These are phyloP conservation scores for Fusarium lyarnte DNA, from an alignment of 2,329 filamentous ascomycete species.

Conservation along the genomic window DNA sequence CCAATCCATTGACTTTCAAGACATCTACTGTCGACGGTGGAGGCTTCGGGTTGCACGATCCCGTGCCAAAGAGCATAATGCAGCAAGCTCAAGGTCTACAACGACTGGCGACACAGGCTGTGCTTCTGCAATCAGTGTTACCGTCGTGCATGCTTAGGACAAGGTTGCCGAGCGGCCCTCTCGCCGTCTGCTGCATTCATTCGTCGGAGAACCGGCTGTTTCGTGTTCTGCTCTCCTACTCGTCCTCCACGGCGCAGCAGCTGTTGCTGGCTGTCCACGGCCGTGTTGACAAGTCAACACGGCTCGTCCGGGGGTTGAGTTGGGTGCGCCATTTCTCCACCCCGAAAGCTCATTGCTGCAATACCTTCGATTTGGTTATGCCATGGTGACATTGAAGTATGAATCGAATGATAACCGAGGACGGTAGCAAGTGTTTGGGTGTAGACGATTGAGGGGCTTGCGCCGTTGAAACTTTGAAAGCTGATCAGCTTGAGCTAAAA, in stretches of 20 bases:
- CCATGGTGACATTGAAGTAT: slow-evolving; percentile 7
- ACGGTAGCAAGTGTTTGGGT: background rate
- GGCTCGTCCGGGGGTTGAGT: slow-evolving; percentile 26
- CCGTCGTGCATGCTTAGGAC: slow-evolving; percentile 33
- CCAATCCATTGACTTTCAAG: slow-evolving; percentile 21
- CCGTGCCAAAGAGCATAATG: slow-evolving; percentile 25
- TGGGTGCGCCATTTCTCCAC: slow-evolving; percentile 43
- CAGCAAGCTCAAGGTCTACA: slow-evolving; percentile 17
- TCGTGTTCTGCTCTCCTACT: slow-evolving; percentile 29
- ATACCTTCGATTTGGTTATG: slow-evolving; percentile 28
- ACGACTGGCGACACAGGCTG: slow-evolving; percentile 28
- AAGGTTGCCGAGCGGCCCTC: slow-evolving; percentile 31
- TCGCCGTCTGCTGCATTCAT: slow-evolving; percentile 17
- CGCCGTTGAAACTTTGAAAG: slow-evolving; percentile 33
- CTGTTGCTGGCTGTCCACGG: slow-evolving; percentile 32
- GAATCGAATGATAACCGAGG: background rate
- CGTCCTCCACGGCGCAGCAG: slow-evolving; percentile 15
- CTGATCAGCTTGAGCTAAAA: slow-evolving; percentile 20
- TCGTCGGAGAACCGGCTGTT: slow-evolving; percentile 26
- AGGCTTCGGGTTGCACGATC: slow-evolving; percentile 7
- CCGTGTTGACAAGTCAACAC: slow-evolving; percentile 38
- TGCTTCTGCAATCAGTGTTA: slow-evolving; percentile 34
- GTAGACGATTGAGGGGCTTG: slow-evolving; percentile 26
- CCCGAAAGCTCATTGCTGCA: slow-evolving; percentile 35
- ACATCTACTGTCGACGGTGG: background rate